Base-by-base conservation (phyloP, 2,329 filamentous ascomycete genomes). In the Beauveria rudraprayagi region DNA sequence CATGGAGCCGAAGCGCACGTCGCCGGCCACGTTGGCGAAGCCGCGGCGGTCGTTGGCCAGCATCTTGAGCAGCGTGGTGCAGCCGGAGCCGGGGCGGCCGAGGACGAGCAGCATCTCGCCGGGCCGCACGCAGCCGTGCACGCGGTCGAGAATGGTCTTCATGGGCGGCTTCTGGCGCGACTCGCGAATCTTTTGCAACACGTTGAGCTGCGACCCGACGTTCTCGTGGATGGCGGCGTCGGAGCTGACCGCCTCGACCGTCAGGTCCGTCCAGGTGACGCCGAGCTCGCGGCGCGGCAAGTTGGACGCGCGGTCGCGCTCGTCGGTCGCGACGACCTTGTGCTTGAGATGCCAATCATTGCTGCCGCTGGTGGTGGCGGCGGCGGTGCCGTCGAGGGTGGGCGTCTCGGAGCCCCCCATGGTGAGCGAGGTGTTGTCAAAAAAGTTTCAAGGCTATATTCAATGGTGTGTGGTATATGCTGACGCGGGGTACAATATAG, bases 51-150 rank as follows among this genome's bases (percentile, higher is more conserved):
- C 80, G 67, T 91, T 91, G 56, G 86, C 79, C 5, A 91, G 77
- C 66, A 88, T 78, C 67, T 88, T 91, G 51, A 92, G 76, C 17
- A 91, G 77, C 0, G 87, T 88, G 0, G 87, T 89, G 70, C 88
- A 91, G 40, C 87, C 87, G 3, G 85, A 79, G 0, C 87, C 88
- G 0, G 88, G 87, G 1, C 86, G 79, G 3, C 88, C 88, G 0
- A 90, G 76, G 0, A 90, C 86, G 0, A 90, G 74, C 1, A 89
- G 72, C 87, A 90, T 89, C 71, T 90, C 86, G 22, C 87, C 88
- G 0, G 87, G 87, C 69, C 86, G 86, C 56, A 91, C 83, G 65
- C 85, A 89, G 11, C 88, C 88, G 68, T 86, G 82, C 61, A 81
- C 83, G 66, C 83, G 78, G 58, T 88, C 80, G 24, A 91, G 73